A percentile compares a stretch with the other conserved stretches of the same genome.
Evolutionary conservation across 2,329 filamentous ascomycete species (phyloP).

Genomic region (Fusarium sp.): DNA sequence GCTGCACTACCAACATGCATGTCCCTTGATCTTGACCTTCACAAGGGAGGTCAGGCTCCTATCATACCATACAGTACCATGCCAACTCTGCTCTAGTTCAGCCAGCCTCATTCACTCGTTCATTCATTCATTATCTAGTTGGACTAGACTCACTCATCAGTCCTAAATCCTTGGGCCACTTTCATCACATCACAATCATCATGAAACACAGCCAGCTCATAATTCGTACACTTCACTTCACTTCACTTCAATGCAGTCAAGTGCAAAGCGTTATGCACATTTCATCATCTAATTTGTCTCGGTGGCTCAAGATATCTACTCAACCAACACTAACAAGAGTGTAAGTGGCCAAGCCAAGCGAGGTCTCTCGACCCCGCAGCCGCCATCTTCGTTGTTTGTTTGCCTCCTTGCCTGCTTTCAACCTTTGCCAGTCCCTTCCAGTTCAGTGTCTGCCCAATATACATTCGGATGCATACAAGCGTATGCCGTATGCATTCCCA

Average conservation of each 20-base stretch:
- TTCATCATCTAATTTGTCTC: conserved; percentile 30
- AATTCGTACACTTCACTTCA: conserved; percentile 4
- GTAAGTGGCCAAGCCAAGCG: conserved; percentile 21
- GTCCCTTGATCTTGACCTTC: background rate
- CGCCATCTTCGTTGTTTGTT: conserved; percentile 25
- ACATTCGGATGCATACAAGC: conserved; percentile 23
- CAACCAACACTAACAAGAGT: conserved; percentile 11
- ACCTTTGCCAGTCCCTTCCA: conserved; percentile 8
- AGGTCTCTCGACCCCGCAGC: conserved; percentile 21
- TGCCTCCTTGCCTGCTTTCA: conserved; percentile 25
- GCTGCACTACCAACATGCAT: background rate
- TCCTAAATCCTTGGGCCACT: conserved; percentile 7
- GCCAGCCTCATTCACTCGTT: conserved; percentile 13
- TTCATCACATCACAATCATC: conserved; percentile 16
- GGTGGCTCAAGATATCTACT: conserved; percentile 38
- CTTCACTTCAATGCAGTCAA: background rate
- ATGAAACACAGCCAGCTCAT: background rate
- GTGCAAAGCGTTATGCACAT: conserved; percentile 1
- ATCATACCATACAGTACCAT: conserved; percentile 7
- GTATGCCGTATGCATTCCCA: conserved; percentile 28
- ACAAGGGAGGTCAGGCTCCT: background rate
- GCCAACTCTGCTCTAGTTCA: conserved; percentile 5
- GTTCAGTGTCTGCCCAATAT: background rate
- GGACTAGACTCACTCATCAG: background rate
- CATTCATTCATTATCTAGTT: background rate